phyloP scores from a whole-genome alignment of 2,329 filamentous ascomycete genomes.

The Davidsoniella eucalypti region DNA sequence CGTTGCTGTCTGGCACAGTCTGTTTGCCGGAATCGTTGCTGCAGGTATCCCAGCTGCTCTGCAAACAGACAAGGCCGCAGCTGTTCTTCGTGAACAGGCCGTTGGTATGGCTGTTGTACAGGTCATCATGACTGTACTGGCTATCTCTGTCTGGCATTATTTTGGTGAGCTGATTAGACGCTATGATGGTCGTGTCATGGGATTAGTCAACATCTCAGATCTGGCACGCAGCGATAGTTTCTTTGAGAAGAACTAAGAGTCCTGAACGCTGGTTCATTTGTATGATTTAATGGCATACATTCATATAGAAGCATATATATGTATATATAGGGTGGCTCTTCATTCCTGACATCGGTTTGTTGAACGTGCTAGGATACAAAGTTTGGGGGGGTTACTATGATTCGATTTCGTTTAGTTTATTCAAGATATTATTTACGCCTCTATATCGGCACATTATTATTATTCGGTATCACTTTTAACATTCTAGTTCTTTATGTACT shows the following conservation, averaged over 20 bases:
- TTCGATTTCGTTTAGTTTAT: too few relatives aligned
- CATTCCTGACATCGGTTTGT: too few relatives aligned
- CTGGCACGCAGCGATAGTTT: constrained; percentile 28
- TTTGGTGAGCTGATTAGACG: constrained; percentile 26
- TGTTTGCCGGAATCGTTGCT: constrained; percentile 28
- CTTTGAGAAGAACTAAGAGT: constrained; percentile 26
- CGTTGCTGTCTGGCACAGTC: constrained; percentile 24
- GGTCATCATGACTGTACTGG: constrained; percentile 21
- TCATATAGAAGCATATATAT: not conserved
- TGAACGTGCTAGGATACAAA: too few relatives aligned
- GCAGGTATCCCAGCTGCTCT: constrained; percentile 25
- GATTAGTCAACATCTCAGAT: constrained; percentile 27
- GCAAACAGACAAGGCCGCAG: constrained; percentile 15
- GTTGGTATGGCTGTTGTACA: constrained; percentile 28
- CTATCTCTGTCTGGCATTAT: constrained; percentile 25
- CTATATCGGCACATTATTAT: too few relatives aligned
- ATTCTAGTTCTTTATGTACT: too few relatives aligned
- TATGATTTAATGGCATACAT: not conserved
- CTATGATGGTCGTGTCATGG: constrained; percentile 31
- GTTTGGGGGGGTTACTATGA: too few relatives aligned
- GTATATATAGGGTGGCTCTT: too few relatives aligned
- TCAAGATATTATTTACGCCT: too few relatives aligned
- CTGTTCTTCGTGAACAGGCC: constrained; percentile 23
- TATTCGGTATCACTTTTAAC: too few relatives aligned
- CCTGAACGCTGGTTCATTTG: not conserved